Evolutionary conservation across 2,329 filamentous ascomycete genomes (phyloP), one percentile per base, ranked within the genome.

Genomic region (Ophiobolus disseminans): DNA sequence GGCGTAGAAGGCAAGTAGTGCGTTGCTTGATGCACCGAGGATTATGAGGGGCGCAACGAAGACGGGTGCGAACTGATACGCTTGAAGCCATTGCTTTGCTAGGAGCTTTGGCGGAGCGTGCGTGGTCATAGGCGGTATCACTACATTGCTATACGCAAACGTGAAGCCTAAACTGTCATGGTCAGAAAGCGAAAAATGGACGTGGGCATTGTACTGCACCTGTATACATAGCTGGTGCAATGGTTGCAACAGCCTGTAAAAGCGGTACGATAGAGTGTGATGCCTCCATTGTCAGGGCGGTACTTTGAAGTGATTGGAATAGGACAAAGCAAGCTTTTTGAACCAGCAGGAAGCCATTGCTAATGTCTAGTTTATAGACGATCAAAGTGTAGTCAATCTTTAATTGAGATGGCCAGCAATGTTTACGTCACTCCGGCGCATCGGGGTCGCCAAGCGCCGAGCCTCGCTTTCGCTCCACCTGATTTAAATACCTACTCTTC

Each of bases 61-160:
- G 16, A 55, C 41, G 5, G 70, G 63, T 8, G 69, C 69, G 38
- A 69, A 66, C 48, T 69, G 66, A 50, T 76, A 74, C 23, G 72
- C 72, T 48, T 72, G 65, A 4, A 73, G 57, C 72, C 72, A 76
- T 57, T 74, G 72, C 48, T 68, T 72, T 13, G 71, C 72, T 53
- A 73, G 68, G 28, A 69, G 48, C 43, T 68, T 68, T 4, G 56
- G 55, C 5, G 65, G 57, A 9, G 71, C 70, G 50, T 74, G 65
- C 9, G 53, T 49, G 22, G 66, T 51, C 40, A 75, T 54, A 2
- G 73, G 70, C 10, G 71, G 63, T 5, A 75, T 64, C 32, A 70
- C 66, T n/a, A 72, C 68, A 48, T 68, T 54, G 42, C 60, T 70
- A 53, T 75, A 70, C n/a, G 62, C 55, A 19, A 66, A 69, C 9